A percentile compares a stretch with the other conserved stretches of the same genome.
Evolutionary conservation across 768 basidiomycete genomes (phyloP).

Genomic region (Amylocystis lapponica): DNA sequence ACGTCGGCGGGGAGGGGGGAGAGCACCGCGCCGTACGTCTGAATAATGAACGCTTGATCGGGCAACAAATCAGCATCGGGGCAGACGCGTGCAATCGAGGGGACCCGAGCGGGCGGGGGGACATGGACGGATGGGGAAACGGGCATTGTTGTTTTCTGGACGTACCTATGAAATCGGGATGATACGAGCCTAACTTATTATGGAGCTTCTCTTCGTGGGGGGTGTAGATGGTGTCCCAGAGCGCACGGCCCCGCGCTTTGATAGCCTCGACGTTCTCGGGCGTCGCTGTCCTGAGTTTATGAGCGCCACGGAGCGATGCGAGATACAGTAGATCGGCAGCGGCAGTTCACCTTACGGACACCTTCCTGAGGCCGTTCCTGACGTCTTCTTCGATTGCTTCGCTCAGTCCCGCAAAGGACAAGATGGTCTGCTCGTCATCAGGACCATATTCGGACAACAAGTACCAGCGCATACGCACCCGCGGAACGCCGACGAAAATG

Average conservation of each 20-base stretch:
- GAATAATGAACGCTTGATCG: conserved; percentile 74
- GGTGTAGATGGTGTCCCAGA: conserved; percentile 87
- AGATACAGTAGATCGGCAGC: conserved; percentile 2
- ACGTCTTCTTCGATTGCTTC: conserved; percentile 81
- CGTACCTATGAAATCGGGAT: conserved; percentile 92
- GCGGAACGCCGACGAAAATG: conserved; percentile 84
- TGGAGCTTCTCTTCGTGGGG: conserved; percentile 88
- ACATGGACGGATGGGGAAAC: conserved; percentile 3
- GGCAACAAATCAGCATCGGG: conserved; percentile 5
- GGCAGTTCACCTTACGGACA: conserved; percentile 53
- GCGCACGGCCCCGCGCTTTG: conserved; percentile 55
- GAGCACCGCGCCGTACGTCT: conserved; percentile 75
- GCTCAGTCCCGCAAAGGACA: conserved; percentile 71
- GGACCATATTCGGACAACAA: neutral
- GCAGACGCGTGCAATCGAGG: conserved; percentile 3
- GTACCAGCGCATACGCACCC: conserved; percentile 36
- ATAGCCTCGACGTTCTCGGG: conserved; percentile 65
- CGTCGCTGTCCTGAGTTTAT: conserved; percentile 44
- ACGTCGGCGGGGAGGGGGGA: conserved; percentile 62
- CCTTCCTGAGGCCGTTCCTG: conserved; percentile 58
- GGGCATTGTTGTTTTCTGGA: conserved; percentile 19
- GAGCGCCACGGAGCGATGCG: neutral
- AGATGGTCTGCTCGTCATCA: conserved; percentile 55
- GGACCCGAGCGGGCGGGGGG: conserved; percentile 2
- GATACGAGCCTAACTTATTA: conserved; percentile 79